Evolutionary conservation across 139 green algal genomes (phyloP), one percentile per base, ranked within the genome.

Genomic region (Pycnococcus provasolii): DNA sequence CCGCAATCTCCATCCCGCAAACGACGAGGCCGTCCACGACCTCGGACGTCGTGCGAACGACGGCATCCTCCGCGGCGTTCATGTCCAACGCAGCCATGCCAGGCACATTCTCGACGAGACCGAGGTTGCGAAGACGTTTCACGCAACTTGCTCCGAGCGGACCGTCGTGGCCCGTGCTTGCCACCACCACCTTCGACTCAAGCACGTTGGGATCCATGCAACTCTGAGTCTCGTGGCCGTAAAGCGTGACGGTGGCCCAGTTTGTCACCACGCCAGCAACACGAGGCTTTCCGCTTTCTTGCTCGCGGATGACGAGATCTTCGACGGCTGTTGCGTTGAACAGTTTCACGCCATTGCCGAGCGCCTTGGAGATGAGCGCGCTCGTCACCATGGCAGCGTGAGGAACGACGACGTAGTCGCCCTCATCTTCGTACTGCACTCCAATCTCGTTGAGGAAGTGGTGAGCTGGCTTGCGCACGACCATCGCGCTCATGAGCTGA

Each of bases 51-150:
- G 85, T 77, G 53, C 74, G 62, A 11, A 97, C 91, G 48, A 97
- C 86, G 37, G 77, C 75, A 77, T 95, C 89, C 87, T 97, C 87
- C 41, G 86, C 86, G 4, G 52, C 52, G 79, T 97, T 96, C 91
- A 97, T 97, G 85, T 97, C 91, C 69, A 97, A 81, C 26, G 91
- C 93, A 39, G 78, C 83, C 91, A 97, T 97, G 66, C 91, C 91
- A 13, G 85, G 88, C 7, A 84, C 73, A 1, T 67, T 65, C 6
- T 79, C 73, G 13, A 97, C 77, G 83, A 97, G 89, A 69, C 91
- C 91, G 62, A 97, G 69, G 58, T 73, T 75, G 3, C 85, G 77
- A 66, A 97, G 77, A 54, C 91, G 79, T 84, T 97, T 97, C 8
- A 97, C 90, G 77, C 78, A 82, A 9, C 70, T 81, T 40, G 91